Base-by-base conservation (phyloP, 805 yeast genomes). In the Spathaspora arborariae region DNA sequence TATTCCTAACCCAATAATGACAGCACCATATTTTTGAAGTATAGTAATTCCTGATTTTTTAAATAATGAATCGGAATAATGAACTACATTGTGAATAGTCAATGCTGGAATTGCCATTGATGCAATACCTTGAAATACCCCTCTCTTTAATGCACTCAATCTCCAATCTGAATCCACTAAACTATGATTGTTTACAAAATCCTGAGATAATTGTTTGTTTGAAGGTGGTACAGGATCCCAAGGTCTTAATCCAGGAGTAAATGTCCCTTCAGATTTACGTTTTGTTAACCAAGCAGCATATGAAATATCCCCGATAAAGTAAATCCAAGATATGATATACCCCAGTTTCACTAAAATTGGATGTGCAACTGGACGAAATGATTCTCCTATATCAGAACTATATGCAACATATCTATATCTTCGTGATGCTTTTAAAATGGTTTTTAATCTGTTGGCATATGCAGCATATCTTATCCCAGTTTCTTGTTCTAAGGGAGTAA, bases 31-130 rank as follows among this genome's bases (percentile, higher is more conserved):
- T 0, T 81, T 70, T 56, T 77, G 78, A 48, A 87, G 44, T 1
- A 66, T 47, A 46, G 72, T 70, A 49, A 71, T 74, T 41, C 70
- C 67, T 44, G 76, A 62, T 59, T 82, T 80, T 61, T 82, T 82
- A 61, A 88, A 80, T 24, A 81, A 65, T 18, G 68, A 46, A 2
- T 88, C 82, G 1, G 89, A 80, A 59, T 86, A 85, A 53, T 84
- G 75, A 36, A 87, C 96, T 4, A 83, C 70, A 2, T 85, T 75
- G 61, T 87, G 96, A 56, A 87, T 87, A 4, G 96, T 87, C 63
- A 86, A 81, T 2, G 95, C 95, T 8, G 96, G 96, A 37, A 87
- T 72, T 13, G 88, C 92, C 94, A 87, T 88, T 39, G 88, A 81
- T 2, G 96, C 96, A 51, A 88, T 73, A 52, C 85, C 74, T 64